phyloP scores from a whole-genome alignment of 202 grass and related monocot species.

The Schoenoplectus triqueter region DNA sequence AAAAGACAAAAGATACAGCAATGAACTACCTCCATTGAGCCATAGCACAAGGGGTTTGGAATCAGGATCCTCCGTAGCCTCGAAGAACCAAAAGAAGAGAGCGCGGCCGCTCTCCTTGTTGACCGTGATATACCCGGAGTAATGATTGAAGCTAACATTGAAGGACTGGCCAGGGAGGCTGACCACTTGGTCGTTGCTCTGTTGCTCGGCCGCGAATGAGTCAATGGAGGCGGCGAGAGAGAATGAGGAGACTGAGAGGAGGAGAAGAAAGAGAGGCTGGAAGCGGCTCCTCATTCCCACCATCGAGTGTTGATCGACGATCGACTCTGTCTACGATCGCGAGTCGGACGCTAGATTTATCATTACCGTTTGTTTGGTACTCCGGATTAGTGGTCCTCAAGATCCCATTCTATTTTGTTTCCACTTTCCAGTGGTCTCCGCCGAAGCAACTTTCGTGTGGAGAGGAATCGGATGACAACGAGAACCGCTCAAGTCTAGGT shows the following conservation, averaged over 20 bases:
- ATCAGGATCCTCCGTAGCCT: slow-evolving; percentile 62
- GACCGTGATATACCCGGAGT: slow-evolving; percentile 85
- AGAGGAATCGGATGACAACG: not conserved
- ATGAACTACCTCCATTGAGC: slow-evolving; percentile 80
- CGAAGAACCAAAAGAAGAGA: slow-evolving; percentile 99
- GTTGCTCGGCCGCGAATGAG: slow-evolving; percentile 37
- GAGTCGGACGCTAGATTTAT: not conserved
- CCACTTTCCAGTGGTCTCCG: not conserved
- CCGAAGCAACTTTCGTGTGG: not conserved
- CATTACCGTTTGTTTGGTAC: not conserved
- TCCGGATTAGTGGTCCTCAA: not conserved
- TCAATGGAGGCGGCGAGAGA: not conserved
- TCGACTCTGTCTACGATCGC: not conserved
- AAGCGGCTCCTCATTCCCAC: slow-evolving; percentile 37
- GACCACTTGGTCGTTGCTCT: slow-evolving; percentile 62
- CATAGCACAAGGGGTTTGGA: slow-evolving; percentile 91
- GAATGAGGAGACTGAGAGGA: not conserved
- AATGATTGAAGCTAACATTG: slow-evolving; percentile 81
- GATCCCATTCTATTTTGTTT: not conserved
- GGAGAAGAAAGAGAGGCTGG: not conserved
- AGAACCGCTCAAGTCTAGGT: not conserved
- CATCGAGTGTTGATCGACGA: slow-evolving; percentile 17
- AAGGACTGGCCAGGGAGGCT: slow-evolving; percentile 70
- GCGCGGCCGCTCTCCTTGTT: slow-evolving; percentile 64
- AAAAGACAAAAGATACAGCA: not conserved